phyloP scores from a whole-genome alignment of 768 basidiomycete genomes.

The Leccinum imitatum region DNA sequence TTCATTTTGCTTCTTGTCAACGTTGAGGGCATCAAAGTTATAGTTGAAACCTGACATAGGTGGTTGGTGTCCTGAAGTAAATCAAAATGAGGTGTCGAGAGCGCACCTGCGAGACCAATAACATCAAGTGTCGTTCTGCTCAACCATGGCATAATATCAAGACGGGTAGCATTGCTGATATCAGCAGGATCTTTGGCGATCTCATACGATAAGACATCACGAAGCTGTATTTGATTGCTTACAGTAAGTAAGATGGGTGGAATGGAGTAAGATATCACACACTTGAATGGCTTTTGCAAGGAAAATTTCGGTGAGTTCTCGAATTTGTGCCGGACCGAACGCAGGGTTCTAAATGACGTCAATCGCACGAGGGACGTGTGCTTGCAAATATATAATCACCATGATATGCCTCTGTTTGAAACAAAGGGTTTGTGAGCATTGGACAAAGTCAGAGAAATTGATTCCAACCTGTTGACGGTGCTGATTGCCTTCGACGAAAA shows the following conservation, averaged over 20 bases:
- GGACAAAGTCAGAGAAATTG: not conserved
- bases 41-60: constrained; percentile 37
- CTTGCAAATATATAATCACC: constrained; percentile 13
- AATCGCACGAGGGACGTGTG: not conserved
- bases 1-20: constrained; percentile 25
- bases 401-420: constrained; percentile 23
- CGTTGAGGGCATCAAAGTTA: constrained; percentile 32
- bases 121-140: too few relatives aligned
- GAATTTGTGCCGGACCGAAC: constrained; percentile 57
- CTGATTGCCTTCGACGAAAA: constrained; percentile 18
- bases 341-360: constrained; percentile 50
- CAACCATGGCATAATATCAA: too few relatives aligned
- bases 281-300: too few relatives aligned
- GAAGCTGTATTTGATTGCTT: too few relatives aligned
- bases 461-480: constrained; percentile 38
- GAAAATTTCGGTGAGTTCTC: constrained; percentile 52
- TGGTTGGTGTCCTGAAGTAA: not conserved
- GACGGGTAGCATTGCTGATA: too few relatives aligned
- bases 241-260: too few relatives aligned
- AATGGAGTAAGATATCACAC: too few relatives aligned
- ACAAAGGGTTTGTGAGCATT: not conserved
- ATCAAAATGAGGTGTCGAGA: not conserved
- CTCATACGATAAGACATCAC: too few relatives aligned
- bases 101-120: too few relatives aligned
- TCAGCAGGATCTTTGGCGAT: too few relatives aligned